Evolutionary conservation across 805 yeast genomes (phyloP).

Genomic region (Phaffomyces antillensis): DNA sequence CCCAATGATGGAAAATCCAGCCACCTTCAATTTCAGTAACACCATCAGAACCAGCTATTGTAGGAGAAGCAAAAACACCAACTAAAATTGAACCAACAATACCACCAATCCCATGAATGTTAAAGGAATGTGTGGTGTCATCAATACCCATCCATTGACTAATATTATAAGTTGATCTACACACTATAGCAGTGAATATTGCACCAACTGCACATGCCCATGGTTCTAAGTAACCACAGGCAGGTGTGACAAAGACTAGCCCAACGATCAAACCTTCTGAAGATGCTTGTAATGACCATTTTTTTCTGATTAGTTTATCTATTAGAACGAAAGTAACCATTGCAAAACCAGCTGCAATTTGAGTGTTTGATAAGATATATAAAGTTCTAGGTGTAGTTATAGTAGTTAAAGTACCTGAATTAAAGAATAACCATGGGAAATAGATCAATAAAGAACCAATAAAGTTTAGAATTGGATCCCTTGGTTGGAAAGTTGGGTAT

Average conservation of each 20-base stretch:
- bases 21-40: constrained; percentile 82
- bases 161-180: constrained; percentile 82
- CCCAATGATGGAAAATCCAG: constrained; percentile 87
- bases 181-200: constrained; percentile 65
- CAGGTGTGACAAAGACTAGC: constrained; percentile 95
- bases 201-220: constrained; percentile 90
- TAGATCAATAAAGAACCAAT: constrained; percentile 81
- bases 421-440: constrained; percentile 97
- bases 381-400: constrained; percentile 79
- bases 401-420: constrained; percentile 73
- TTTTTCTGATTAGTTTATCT: constrained; percentile 77
- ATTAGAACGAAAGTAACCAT: constrained; percentile 83
- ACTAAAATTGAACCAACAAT: constrained; percentile 79
- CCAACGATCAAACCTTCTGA: constrained; percentile 96
- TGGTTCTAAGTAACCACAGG: constrained; percentile 83
- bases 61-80: constrained; percentile 78
- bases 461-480: constrained; percentile 83
- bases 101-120: constrained; percentile 97
- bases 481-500: constrained; percentile 71
- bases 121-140: constrained; percentile 88
- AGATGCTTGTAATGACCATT: constrained; percentile 87
- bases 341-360: constrained; percentile 81
- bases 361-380: constrained; percentile 87
- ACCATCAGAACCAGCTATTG: constrained; percentile 87
- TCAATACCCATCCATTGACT: constrained; percentile 75